Percentiles rank a stretch among this genome's conserved stretches.
Evolutionary conservation across 2,329 filamentous ascomycete genomes (phyloP).

Genomic region (Alternaria infectoria): DNA sequence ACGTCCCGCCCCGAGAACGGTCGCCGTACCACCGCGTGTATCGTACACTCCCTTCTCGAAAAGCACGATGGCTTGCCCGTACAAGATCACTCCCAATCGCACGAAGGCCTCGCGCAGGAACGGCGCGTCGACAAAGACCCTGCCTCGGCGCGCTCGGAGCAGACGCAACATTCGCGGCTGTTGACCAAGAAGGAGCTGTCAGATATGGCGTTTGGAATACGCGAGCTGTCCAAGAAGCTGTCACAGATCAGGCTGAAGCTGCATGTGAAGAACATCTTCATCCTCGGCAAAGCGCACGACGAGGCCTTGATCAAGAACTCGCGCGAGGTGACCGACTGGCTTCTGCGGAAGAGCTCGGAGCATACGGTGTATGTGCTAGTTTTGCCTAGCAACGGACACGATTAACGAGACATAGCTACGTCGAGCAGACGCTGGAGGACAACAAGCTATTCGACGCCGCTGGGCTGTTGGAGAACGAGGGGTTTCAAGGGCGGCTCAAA

Average conservation of each 20-base stretch:
- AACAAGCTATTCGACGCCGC: slow-evolving; percentile 75
- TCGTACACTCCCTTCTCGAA: slow-evolving; percentile 66
- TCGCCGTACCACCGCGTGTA: slow-evolving; percentile 60
- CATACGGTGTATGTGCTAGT: slow-evolving; percentile 71
- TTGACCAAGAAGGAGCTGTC: slow-evolving; percentile 93
- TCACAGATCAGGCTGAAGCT: slow-evolving; percentile 83
- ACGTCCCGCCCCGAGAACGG: slow-evolving; percentile 43
- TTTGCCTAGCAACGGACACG: not conserved
- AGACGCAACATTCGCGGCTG: slow-evolving; percentile 68
- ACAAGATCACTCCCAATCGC: slow-evolving; percentile 31
- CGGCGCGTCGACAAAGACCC: slow-evolving; percentile 53
- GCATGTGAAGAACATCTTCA: slow-evolving; percentile 80
- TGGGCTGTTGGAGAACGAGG: slow-evolving; percentile 70
- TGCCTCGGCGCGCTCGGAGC: slow-evolving; percentile 38
- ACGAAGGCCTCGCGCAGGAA: slow-evolving; percentile 45
- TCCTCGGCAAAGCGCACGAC: slow-evolving; percentile 93
- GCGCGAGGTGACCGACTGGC: slow-evolving; percentile 78
- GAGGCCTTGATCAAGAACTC: slow-evolving; percentile 78
- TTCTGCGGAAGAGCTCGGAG: slow-evolving; percentile 72
- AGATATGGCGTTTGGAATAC: slow-evolving; percentile 96
- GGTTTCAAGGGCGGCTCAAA: slow-evolving; percentile 66
- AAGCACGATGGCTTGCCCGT: slow-evolving; percentile 46
- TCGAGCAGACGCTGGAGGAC: slow-evolving; percentile 76
- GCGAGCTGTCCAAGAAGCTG: slow-evolving; percentile 85
- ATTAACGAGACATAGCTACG: slow-evolving; percentile 53